Percentiles rank a stretch among this genome's conserved stretches.
phyloP scores from a whole-genome alignment of 176 grass and related monocot genomes.

The Carex parvula region DNA sequence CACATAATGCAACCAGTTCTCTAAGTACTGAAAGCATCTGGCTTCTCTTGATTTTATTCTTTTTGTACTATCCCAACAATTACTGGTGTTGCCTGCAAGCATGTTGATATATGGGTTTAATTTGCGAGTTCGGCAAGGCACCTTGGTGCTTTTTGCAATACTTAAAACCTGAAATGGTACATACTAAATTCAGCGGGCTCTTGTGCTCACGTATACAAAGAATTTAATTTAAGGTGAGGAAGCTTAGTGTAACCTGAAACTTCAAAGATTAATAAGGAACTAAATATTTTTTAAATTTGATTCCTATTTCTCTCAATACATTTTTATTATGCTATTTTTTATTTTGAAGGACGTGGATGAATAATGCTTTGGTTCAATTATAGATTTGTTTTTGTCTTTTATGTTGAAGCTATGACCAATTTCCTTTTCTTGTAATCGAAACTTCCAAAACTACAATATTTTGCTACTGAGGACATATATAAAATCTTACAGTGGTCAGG shows the following conservation, averaged over 20 bases:
- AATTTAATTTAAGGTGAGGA: background rate
- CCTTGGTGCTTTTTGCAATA: background rate
- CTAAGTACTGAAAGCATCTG: background rate
- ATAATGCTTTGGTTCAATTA: background rate
- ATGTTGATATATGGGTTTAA: background rate
- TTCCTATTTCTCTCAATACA: background rate
- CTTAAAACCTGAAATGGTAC: background rate
- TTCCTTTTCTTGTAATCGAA: background rate
- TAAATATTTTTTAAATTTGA: background rate
- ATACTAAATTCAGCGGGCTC: background rate
- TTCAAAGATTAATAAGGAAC: background rate
- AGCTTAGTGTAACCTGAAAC: background rate
- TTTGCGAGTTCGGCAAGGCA: background rate
- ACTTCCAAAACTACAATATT: background rate
- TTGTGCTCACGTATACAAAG: background rate
- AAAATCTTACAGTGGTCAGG: background rate
- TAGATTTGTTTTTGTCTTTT: background rate
- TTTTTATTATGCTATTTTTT: background rate
- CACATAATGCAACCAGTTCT: background rate
- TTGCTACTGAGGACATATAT: background rate
- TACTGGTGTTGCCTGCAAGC: background rate
- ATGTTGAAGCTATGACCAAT: background rate
- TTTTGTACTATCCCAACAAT: background rate
- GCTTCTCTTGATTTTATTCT: background rate
- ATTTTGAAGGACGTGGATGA: background rate